Conservation (phyloP, 352 stramenopile genomes). For the Pythium scleroteichum region DNA sequence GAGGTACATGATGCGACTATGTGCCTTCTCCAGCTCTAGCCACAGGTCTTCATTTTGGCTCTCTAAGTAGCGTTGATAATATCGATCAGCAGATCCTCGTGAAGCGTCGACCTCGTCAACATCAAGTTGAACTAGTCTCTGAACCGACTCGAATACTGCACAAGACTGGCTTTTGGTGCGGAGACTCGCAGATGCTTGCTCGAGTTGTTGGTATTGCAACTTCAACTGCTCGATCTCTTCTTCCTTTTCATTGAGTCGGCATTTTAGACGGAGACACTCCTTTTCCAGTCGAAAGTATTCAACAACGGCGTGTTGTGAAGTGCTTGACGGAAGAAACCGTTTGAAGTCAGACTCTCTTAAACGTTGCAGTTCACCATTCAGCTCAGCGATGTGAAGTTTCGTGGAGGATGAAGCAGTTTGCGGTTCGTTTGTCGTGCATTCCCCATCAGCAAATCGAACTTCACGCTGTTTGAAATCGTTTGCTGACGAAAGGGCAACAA, state of each 20-base stretch:
- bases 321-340: slow-evolving; percentile 4
- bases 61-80: slow-evolving; percentile 3
- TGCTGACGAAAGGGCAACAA: slow-evolving; percentile 7
- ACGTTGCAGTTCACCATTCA: slow-evolving; percentile 6
- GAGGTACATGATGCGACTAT: slow-evolving; percentile 4
- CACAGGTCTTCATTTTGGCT: slow-evolving; percentile 10
- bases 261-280: slow-evolving; percentile 13
- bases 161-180: background rate
- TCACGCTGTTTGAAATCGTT: background rate
- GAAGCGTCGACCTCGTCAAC: background rate
- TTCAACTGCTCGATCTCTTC: slow-evolving; percentile 14
- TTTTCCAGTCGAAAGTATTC: slow-evolving; percentile 26
- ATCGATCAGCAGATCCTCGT: background rate
- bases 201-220: slow-evolving; percentile 12
- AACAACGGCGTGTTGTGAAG: slow-evolving; percentile 10
- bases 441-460: slow-evolving; percentile 7
- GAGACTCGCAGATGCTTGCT: background rate
- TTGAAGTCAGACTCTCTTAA: slow-evolving; percentile 9
- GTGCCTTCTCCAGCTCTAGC: slow-evolving; percentile 7
- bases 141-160: background rate
- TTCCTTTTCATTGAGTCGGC: slow-evolving; percentile 10
- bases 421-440: background rate
- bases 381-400: slow-evolving; percentile 1
- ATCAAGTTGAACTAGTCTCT: background rate
- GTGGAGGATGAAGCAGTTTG: background rate